These are phyloP conservation scores for Collybiopsis confluens DNA, from an alignment of 768 basidiomycete genomes.

Conservation along the genomic window DNA sequence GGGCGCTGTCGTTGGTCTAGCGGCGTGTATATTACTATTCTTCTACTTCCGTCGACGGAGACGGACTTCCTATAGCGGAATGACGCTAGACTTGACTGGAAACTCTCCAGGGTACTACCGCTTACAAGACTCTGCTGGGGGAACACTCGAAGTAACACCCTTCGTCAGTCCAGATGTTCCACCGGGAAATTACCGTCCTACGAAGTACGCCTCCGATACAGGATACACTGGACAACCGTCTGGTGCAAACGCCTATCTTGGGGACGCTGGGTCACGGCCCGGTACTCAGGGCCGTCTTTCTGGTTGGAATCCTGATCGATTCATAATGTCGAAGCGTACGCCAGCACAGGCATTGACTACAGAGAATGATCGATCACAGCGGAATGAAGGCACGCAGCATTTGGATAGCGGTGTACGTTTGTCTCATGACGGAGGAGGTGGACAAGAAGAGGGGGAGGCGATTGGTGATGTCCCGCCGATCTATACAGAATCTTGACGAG, in stretches of 20 bases:
- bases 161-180: not conserved
- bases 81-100: not conserved
- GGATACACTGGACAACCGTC: not conserved
- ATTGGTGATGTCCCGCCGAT: constrained; percentile 1
- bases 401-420: constrained; percentile 1
- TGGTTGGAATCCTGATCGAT: not conserved
- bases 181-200: not conserved
- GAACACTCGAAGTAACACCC: not conserved
- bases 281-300: not conserved
- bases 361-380: not conserved
- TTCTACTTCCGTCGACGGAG: not conserved
- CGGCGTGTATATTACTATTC: not conserved
- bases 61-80: not conserved
- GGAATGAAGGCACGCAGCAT: not conserved
- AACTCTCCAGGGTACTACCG: not conserved
- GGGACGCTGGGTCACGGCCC: not conserved
- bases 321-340: not conserved
- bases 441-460: not conserved
- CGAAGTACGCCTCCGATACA: not conserved
- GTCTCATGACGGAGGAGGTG: not conserved
- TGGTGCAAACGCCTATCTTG: no score
- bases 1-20: not conserved
- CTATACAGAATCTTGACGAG: no score
- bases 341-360: not conserved
- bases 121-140: not conserved